Conservation (phyloP, 805 yeast genomes). For the Teunomyces aglyptinius region DNA sequence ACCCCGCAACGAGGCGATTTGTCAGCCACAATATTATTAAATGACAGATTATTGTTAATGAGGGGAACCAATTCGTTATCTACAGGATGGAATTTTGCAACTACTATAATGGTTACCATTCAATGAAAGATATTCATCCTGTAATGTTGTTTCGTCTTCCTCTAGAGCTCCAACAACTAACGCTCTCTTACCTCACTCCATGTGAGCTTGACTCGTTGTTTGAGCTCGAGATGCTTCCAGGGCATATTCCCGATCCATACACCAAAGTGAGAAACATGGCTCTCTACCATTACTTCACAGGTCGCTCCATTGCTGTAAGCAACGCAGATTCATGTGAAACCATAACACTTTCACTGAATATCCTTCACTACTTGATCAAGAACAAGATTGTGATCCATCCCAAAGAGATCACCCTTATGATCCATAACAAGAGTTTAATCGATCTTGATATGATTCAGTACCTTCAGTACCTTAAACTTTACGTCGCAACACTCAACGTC, state of each 20-base stretch:
- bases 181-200: constrained; percentile 13
- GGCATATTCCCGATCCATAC: neutral
- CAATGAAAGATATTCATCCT: constrained; percentile 1
- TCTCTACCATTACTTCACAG: constrained; percentile 1
- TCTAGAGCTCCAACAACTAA: constrained; percentile 14
- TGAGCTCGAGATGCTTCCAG: constrained; percentile 1
- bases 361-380: constrained; percentile 17
- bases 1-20: too few relatives aligned
- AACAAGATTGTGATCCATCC: constrained; percentile 20
- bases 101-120: constrained; percentile 1
- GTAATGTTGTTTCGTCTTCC: constrained; percentile 15
- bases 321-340: neutral
- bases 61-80: neutral
- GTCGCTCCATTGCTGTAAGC: neutral
- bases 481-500: constrained; percentile 14
- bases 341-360: constrained; percentile 7
- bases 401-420: constrained; percentile 14
- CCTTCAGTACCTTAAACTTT: constrained; percentile 10
- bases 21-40: too few relatives aligned
- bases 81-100: constrained; percentile 3
- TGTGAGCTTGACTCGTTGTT: constrained; percentile 15
- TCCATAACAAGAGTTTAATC: constrained; percentile 11
- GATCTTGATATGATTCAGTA: constrained; percentile 8
- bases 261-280: neutral
- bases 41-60: too few relatives aligned